Evolutionary conservation across 2,329 filamentous ascomycete genomes (phyloP), one percentile per base, ranked within the genome.

Genomic region (Neodidymelliopsis sp.): DNA sequence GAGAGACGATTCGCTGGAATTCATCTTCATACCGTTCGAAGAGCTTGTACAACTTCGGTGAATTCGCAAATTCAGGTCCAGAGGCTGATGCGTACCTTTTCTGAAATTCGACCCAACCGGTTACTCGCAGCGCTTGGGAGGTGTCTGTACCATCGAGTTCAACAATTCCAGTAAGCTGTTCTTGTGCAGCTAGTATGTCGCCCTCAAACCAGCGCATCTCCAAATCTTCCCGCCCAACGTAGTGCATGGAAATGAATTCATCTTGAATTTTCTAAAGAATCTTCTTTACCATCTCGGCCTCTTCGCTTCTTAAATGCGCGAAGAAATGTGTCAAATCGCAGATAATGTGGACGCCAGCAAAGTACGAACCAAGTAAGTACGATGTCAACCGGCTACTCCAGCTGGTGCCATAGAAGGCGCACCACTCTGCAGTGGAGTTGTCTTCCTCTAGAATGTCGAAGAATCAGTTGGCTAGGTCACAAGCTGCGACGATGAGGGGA

Each of bases 191-290:
- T 6, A 53, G 34, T 53, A 53, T 36, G 34, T 53, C 43, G 12
- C 43, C 49, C 19, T 53, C 43, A 15, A 48, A 53, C 49, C 39
- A 48, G 19, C 49, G 49, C 49, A 53, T 53, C 15, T 44, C 38
- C 19, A 24, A 18, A 19, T 20, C 44, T 24, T 53, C 49, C n/a
- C 33, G 20, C 12, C 49, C 49, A 9, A 44, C 29, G 15, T 48
- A 53, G 11, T 48, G 3, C 38, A 53, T 44, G 2, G 49, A 44
- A 7, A 40, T 27, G 25, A 48, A 53, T 29, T 53, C 43, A 13
- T 53, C 38, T 35, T 53, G 43, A 13, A 48, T 53, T 9, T 53
- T 53, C 49, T 34, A 48, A 11, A 53, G 49, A 20, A 44, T 22
- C 24, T 23, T 48, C 24, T 53, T 53, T 11, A 52, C 27, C 18